A percentile compares a stretch with the other conserved stretches of the same genome.
Conservation (phyloP, 441 rosid genomes). For the Adansonia grandidieri region DNA sequence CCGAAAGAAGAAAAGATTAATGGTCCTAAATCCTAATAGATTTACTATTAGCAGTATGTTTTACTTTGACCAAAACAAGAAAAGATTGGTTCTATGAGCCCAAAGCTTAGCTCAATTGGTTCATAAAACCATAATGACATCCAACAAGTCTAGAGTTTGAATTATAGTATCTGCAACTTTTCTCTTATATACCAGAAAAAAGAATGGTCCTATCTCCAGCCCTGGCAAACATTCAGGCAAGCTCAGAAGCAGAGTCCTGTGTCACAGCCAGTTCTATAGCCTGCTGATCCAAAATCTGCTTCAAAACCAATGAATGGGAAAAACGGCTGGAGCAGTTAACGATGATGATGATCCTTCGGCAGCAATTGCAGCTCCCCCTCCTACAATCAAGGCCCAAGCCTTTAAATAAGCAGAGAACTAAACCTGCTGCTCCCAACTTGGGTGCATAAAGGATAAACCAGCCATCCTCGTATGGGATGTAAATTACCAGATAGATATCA, state of each 20-base stretch:
- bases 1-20: no score
- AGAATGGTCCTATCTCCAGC: constrained; percentile 41
- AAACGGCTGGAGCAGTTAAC: constrained; percentile 2
- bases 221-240: constrained; percentile 81
- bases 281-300: constrained; percentile 10
- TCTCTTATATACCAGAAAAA: no score
- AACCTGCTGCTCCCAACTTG: constrained; percentile 68
- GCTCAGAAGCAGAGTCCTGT: constrained; percentile 79
- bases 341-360: constrained; percentile 93
- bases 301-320: no score
- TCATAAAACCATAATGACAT: no score
- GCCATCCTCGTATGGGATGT: constrained; percentile 70
- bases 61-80: no score
- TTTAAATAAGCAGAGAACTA: constrained; percentile 72
- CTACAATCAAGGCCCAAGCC: constrained; percentile 80
- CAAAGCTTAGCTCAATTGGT: no score
- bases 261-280: constrained; percentile 62
- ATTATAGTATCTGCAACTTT: no score
- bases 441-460: constrained; percentile 94
- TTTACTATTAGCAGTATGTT: no score
- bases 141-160: no score
- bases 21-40: no score
- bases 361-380: constrained; percentile 92
- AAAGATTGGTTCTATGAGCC: no score
- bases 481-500: constrained; percentile 15